Base-by-base conservation (phyloP, 2,329 filamentous ascomycete genomes). In the Xylaria sp. region DNA sequence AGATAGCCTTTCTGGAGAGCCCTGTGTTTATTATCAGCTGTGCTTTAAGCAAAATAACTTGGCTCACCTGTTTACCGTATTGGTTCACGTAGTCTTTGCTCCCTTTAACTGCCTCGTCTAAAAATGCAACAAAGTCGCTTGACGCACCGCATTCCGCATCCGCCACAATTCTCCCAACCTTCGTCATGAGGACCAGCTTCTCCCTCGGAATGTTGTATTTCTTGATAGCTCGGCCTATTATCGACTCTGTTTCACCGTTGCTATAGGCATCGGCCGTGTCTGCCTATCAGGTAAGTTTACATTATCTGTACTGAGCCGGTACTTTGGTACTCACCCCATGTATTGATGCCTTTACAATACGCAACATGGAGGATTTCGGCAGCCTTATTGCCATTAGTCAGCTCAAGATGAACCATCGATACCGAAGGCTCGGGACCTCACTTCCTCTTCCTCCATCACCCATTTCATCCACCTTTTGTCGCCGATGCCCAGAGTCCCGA, bases 1-100 rank as follows among this genome's bases (percentile, higher is more conserved):
- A 79, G 63, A 80, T 79, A 45, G 78, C 78, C 6, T 74, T 60
- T 10, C 78, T 74, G 6, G 76, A 63, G 25, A 63, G 28, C 48
- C 60, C 60, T 62, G 36, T 61, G 25, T 15, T 36, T 55, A 55
- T 55, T 55, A 55, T 55, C 50, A 55, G 50, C 50, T 55, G 50
- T 34, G 50, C 50, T 55, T 36, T 30, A 55, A 55, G 50, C 28
- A 55, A 55, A 55, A 34, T 55, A 55, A 36, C 32, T 36, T 55
- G 30, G 50, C 50, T 55, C 50, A 55, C 50, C 32, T 55, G 77
- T 36, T 77, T 73, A 30, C 77, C 77, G n/a, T 48, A 59, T 23
- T 58, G 46, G 45, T 67, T 70, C 28, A 65, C 60, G 46, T 64
- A 64, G 50, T 68, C 60, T 53, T 65, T 64, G 28, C 55, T 50